Conservation (phyloP, 176 grass and related monocot genomes). For the Musa schizocarpa region DNA sequence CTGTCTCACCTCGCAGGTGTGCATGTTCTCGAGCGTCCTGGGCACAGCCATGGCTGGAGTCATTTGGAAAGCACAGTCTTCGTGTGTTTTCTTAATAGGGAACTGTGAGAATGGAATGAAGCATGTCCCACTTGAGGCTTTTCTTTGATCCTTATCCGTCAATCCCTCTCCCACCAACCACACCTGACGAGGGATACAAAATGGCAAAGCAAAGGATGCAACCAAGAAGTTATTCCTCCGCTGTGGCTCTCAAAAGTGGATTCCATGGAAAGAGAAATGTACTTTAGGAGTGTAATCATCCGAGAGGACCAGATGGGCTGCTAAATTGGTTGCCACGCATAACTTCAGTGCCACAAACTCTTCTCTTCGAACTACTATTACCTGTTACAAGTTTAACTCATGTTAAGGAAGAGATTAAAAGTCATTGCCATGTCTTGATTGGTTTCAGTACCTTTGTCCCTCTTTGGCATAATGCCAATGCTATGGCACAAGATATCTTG, state of each 20-base stretch:
- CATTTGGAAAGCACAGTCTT: slow-evolving; percentile 42
- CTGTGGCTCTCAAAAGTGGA: not conserved
- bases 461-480: slow-evolving; percentile 51
- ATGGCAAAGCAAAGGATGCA: too few species aligned
- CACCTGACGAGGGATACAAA: slow-evolving; percentile 18
- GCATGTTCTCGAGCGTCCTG: slow-evolving; percentile 52
- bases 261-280: too few species aligned
- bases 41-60: slow-evolving; percentile 66
- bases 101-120: slow-evolving; percentile 67
- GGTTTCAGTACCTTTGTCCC: slow-evolving; percentile 41
- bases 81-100: slow-evolving; percentile 38
- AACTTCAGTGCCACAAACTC: too few species aligned
- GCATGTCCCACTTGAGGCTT: slow-evolving; percentile 40
- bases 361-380: too few species aligned
- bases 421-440: not conserved
- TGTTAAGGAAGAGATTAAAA: not conserved
- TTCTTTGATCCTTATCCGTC: slow-evolving; percentile 35
- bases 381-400: not conserved
- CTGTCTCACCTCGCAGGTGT: slow-evolving; percentile 26
- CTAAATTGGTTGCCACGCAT: too few species aligned
- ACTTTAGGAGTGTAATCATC: too few species aligned
- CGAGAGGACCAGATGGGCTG: too few species aligned
- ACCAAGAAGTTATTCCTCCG: not conserved
- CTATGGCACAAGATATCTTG: slow-evolving; percentile 43
- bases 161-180: slow-evolving; percentile 57